Conservation (phyloP, 305 asterid species). For the Fraxinus nigra region DNA sequence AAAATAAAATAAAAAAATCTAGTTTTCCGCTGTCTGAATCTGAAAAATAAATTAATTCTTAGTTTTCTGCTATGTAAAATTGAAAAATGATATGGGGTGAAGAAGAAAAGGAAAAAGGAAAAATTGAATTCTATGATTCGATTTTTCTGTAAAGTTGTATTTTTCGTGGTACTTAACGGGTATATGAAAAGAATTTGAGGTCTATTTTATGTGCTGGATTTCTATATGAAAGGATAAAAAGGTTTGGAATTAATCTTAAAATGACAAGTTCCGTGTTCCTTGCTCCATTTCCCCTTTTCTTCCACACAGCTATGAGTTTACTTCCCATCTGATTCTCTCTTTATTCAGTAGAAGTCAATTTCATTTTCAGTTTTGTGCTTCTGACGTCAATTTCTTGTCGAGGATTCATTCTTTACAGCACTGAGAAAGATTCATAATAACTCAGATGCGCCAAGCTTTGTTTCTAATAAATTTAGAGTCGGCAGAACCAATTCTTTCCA, state of each 20-base stretch:
- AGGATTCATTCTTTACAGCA: slow-evolving; percentile 50
- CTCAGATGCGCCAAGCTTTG: not conserved
- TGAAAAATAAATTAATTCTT: not conserved
- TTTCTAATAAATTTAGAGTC: not conserved
- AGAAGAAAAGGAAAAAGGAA: slow-evolving; percentile 2
- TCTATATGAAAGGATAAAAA: slow-evolving; percentile 28
- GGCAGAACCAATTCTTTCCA: not conserved
- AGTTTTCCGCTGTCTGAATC: slow-evolving; percentile 7
- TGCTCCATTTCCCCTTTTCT: slow-evolving; percentile 32
- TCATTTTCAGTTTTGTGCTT: slow-evolving; percentile 27
- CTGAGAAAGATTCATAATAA: slow-evolving; percentile 19
- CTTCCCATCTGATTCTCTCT: slow-evolving; percentile 4
- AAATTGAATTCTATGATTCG: slow-evolving; percentile 20
- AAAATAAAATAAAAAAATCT: not conserved
- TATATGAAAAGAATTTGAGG: slow-evolving; percentile 36
- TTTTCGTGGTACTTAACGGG: slow-evolving; percentile 5
- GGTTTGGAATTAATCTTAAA: slow-evolving; percentile 33
- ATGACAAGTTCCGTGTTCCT: slow-evolving; percentile 57
- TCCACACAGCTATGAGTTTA: slow-evolving; percentile 25
- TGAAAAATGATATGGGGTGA: not conserved
- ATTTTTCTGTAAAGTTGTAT: not conserved
- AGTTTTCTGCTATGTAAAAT: slow-evolving; percentile 13
- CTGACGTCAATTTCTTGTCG: slow-evolving; percentile 46
- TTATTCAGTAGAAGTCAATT: not conserved
- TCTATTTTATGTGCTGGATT: slow-evolving; percentile 37